These are phyloP conservation scores for Aureoboletus auriporus DNA, from an alignment of 768 basidiomycete species.

Conservation along the genomic window DNA sequence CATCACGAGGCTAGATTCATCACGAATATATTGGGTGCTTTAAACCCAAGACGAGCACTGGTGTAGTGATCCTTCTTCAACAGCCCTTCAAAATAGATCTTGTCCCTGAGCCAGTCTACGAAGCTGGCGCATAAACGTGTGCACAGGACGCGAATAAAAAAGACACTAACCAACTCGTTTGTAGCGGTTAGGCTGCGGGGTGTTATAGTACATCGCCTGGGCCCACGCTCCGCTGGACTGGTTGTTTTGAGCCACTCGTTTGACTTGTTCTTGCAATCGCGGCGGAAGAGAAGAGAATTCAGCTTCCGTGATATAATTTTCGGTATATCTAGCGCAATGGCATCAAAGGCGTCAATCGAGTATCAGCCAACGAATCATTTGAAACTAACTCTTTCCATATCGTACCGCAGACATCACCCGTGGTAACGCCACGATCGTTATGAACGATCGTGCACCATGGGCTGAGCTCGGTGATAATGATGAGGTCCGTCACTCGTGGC, in stretches of 20 bases:
- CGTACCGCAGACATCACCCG: slow-evolving; percentile 67
- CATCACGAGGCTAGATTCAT: slow-evolving; percentile 55
- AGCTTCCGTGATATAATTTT: slow-evolving; percentile 59
- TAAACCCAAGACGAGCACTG: slow-evolving; percentile 61
- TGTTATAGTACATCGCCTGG: slow-evolving; percentile 39
- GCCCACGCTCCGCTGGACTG: slow-evolving; percentile 35
- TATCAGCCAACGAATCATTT: not conserved
- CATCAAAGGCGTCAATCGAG: slow-evolving; percentile 9
- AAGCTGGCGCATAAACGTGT: slow-evolving; percentile 1
- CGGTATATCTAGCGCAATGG: slow-evolving; percentile 52
- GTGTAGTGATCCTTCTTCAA: slow-evolving; percentile 58
- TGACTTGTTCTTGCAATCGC: slow-evolving; percentile 69
- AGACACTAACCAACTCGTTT: slow-evolving; percentile 58
- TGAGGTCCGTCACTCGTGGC: slow-evolving; percentile 58
- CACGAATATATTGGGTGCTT: slow-evolving; percentile 75
- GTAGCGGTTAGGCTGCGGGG: slow-evolving; percentile 45
- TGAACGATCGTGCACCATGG: slow-evolving; percentile 80
- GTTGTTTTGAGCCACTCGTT: slow-evolving; percentile 48
- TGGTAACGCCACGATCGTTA: slow-evolving; percentile 71
- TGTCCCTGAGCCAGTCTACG: slow-evolving; percentile 75
- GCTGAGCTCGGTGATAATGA: slow-evolving; percentile 54
- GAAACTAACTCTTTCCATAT: slow-evolving; percentile 70
- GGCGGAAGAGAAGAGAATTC: slow-evolving; percentile 60
- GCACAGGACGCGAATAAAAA: too few relatives aligned
- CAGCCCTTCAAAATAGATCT: slow-evolving; percentile 65